Conservation (phyloP, 2,329 filamentous ascomycete genomes). For the Epichloe gansuensis region DNA sequence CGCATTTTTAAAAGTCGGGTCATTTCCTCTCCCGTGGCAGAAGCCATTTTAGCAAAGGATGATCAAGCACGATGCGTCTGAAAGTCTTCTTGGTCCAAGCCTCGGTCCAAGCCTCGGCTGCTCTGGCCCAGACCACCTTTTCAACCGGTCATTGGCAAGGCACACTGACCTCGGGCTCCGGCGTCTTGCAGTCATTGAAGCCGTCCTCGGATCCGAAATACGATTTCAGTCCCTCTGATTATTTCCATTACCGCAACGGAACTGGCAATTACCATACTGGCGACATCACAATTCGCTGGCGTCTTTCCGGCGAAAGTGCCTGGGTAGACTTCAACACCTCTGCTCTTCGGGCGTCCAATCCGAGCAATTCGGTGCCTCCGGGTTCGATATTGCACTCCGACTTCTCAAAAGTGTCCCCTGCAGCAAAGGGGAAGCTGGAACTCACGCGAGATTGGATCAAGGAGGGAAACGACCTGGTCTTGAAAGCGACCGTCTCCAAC, state of each 20-base stretch:
- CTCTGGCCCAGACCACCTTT: not conserved
- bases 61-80: not conserved
- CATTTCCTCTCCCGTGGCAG: not conserved
- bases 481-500: constrained; percentile 16
- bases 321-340: constrained; percentile 39
- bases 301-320: constrained; percentile 19
- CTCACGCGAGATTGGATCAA: constrained; percentile 40
- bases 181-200: constrained; percentile 1
- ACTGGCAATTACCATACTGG: constrained; percentile 46
- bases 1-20: not conserved
- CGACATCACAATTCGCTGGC: constrained; percentile 43
- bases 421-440: constrained; percentile 17
- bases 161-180: not conserved
- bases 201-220: not conserved
- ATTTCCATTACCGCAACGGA: constrained; percentile 30
- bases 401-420: constrained; percentile 9
- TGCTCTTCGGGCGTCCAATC: constrained; percentile 2
- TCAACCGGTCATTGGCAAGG: constrained; percentile 1
- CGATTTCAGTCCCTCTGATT: constrained; percentile 43
- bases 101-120: not conserved
- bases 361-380: constrained; percentile 14
- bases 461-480: constrained; percentile 32
- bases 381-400: constrained; percentile 26
- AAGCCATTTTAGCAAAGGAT: not conserved
- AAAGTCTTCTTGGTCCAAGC: not conserved